Evolutionary conservation across 2,329 filamentous ascomycete genomes (phyloP).

Genomic region (Bipolaris bicolor): DNA sequence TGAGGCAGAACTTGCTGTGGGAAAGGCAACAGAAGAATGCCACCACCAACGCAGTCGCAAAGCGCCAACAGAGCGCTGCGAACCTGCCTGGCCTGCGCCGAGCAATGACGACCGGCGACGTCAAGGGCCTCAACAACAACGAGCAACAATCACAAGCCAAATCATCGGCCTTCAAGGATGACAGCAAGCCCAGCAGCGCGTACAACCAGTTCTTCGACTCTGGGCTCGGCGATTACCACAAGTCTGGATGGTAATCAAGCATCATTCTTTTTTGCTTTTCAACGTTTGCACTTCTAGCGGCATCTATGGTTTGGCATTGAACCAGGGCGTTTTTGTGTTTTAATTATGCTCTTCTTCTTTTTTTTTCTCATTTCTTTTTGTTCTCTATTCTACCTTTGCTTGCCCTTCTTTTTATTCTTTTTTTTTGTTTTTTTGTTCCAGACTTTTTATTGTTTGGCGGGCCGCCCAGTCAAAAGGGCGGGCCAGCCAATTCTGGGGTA

Average conservation of each 20-base stretch:
- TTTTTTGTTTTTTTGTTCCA: conserved; percentile 21
- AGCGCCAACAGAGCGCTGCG: conserved; percentile 76
- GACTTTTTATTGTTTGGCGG: conserved; percentile 11
- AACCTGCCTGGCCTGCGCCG: conserved; percentile 42
- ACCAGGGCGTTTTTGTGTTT: conserved; percentile 38
- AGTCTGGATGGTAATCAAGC: conserved; percentile 75
- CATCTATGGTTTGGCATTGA: conserved; percentile 45
- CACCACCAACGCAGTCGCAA: conserved; percentile 84
- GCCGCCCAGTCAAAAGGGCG: conserved; percentile 12
- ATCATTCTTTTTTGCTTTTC: conserved; percentile 15
- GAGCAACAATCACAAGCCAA: conserved; percentile 51
- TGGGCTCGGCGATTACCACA: conserved; percentile 79
- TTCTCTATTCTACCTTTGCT: conserved; percentile 7
- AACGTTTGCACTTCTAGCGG: conserved; percentile 46
- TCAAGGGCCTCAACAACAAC: conserved; percentile 81
- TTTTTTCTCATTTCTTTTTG: conserved; percentile 17
- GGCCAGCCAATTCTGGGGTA: conserved; percentile 36
- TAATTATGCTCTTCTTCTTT: not conserved
- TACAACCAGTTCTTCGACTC: conserved; percentile 77
- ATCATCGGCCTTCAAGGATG: conserved; percentile 61
- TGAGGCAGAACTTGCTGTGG: conserved; percentile 90
- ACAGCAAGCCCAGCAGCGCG: conserved; percentile 70
- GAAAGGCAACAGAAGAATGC: conserved; percentile 94
- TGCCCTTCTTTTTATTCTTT: not conserved
- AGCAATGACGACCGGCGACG: conserved; percentile 70